These are phyloP conservation scores for Penicillium brevicompactum DNA, from an alignment of 2,329 filamentous ascomycete genomes.

Conservation along the genomic window DNA sequence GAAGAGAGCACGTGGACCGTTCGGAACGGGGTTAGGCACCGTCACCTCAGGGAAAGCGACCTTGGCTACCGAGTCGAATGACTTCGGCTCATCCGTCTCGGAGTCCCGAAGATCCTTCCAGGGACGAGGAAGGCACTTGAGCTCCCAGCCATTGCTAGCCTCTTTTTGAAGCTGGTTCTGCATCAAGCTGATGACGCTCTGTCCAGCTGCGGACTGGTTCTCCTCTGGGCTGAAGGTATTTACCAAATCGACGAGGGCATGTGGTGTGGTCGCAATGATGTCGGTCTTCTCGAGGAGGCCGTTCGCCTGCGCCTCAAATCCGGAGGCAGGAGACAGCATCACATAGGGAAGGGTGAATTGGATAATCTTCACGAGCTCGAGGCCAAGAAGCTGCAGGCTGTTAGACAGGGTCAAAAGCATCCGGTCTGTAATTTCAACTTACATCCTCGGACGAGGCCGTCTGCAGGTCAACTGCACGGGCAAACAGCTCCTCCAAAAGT, in stretches of 20 bases:
- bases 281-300: conserved; percentile 91
- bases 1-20: conserved; percentile 76
- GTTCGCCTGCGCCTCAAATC: conserved; percentile 71
- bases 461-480: conserved; percentile 86
- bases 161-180: conserved; percentile 85
- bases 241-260: conserved; percentile 80
- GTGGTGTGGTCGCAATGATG: conserved; percentile 86
- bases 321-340: conserved; percentile 71
- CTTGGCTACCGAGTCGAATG: conserved; percentile 63
- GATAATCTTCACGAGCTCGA: conserved; percentile 96
- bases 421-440: conserved; percentile 41
- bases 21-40: conserved; percentile 73
- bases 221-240: conserved; percentile 73
- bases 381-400: conserved; percentile 55
- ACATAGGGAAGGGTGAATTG: conserved; percentile 91
- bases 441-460: conserved; percentile 92
- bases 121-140: conserved; percentile 64
- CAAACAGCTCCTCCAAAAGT: conserved; percentile 86
- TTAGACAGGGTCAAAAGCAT: conserved; percentile 14
- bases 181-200: conserved; percentile 76
- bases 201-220: conserved; percentile 63
- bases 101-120: conserved; percentile 48
- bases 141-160: conserved; percentile 71
- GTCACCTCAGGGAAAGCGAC: conserved; percentile 75
- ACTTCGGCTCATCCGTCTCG: conserved; percentile 55